Evolutionary conservation across 257 asterid species (phyloP), one percentile per base, ranked within the genome.

Genomic region (Lantana camara): DNA sequence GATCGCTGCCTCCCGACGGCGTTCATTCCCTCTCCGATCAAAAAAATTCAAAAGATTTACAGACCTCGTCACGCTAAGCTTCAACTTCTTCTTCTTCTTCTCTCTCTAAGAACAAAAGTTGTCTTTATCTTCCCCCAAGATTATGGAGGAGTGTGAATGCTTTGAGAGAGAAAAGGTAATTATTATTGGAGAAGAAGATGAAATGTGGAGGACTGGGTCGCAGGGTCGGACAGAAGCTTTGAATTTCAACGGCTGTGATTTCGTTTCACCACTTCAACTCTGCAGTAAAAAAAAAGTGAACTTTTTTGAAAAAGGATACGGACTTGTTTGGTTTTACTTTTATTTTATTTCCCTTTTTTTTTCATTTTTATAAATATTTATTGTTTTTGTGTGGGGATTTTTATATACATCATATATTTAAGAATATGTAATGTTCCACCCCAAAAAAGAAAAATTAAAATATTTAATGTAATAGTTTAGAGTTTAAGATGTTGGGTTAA

Each of bases 1-100:
- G 96, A 84, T 84, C 82, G 90, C 71, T 90, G 99, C 74, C 93
- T 75, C 34, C 97, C 96, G 42, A 85, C 79, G 19, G 95, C 96
- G 80, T 88, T 90, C 97, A 90, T 91, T 73, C 66, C 57, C 71
- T 73, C 67, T 68, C 66, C 72, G 27, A 72, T 55, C 71, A 51
- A 17, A 7, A 8, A 53, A 54, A 47, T 5, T 35, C 7, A 10
- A 14, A 24, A 17, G 5, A 27, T n/a, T n/a, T n/a, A n/a, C n/a
- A 51, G 9, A 44, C 44, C 44, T 24, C 32, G 34, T 20, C 9
- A 54, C 59, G 15, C 63, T 17, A 34, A 49, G 15, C 29, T 12
- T 37, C 41, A 47, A 32, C n/a, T 56, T 23, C 40, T 24, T n/a
- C n/a, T n/a, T n/a, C n/a, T n/a, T n/a, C n/a, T 11, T 35, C 74